Conservation (phyloP, 257 asterid genomes). For the Solanum sitiens region DNA sequence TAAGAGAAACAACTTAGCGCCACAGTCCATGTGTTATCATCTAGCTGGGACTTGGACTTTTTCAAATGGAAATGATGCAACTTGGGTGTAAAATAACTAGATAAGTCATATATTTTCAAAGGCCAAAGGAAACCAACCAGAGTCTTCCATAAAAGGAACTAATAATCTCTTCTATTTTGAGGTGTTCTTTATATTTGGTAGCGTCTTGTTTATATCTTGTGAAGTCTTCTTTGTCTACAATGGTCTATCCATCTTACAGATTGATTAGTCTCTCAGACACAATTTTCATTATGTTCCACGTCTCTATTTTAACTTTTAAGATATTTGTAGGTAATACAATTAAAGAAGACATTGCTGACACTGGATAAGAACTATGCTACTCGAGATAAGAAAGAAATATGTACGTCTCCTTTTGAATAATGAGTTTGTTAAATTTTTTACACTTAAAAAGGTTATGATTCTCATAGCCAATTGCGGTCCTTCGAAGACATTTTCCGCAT, state of each 20-base stretch:
- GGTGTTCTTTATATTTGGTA: background rate
- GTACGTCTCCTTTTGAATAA: constrained; percentile 30
- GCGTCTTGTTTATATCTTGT: background rate
- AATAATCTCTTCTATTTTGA: background rate
- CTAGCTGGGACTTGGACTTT: background rate
- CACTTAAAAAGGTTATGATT: background rate
- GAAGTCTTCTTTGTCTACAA: background rate
- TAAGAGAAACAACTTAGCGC: background rate
- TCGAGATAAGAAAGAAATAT: constrained; percentile 50
- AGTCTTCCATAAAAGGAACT: background rate
- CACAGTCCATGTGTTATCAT: background rate
- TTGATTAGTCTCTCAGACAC: background rate
- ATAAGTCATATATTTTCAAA: background rate
- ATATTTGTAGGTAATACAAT: constrained; percentile 49
- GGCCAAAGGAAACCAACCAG: background rate
- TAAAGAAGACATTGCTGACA: constrained; percentile 55
- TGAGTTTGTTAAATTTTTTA: background rate
- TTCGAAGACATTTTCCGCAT: background rate
- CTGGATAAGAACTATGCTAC: constrained; percentile 87
- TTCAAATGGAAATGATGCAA: background rate
- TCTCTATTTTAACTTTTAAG: background rate
- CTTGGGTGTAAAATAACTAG: background rate
- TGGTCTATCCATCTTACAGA: background rate
- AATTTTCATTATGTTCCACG: background rate
- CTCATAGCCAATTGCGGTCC: background rate